Base-by-base conservation (phyloP, 2,329 filamentous ascomycete species). In the Geosmithia flava region DNA sequence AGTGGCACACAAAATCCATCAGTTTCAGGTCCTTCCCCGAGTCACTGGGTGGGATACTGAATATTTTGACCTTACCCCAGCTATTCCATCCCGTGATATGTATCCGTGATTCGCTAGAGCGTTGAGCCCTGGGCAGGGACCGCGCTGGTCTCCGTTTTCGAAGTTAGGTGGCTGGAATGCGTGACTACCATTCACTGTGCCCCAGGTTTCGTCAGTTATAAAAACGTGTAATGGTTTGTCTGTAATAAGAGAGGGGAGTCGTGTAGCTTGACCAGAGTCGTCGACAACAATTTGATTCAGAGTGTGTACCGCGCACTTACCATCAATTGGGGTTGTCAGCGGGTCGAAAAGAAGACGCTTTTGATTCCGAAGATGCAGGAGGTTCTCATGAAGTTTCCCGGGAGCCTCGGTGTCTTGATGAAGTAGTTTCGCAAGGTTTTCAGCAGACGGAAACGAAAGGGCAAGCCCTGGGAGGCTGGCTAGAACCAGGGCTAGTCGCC, bases 101-200 rank as follows among this genome's bases (percentile, higher is more conserved):
- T 66, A 67, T 2, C 63, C 63, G 46, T 67, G 64, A 48, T 67
- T 67, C 11, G 63, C 63, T 15, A 67, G 47, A 0, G 56, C 57
- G 42, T 67, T 66, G n/a, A 67, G 55, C 1, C 59, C 64, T 0
- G 65, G 63, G 33, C 65, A 67, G 20, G 56, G 52, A 0, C 56
- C 56, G 42, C 56, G 52, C 20, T 58, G 58, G 20, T 53, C 56
- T 6, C 59, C 59, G 8, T 48, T 53, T 13, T 53, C 47, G 20
- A 55, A 58, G 37, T 60, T 50, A 0, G 59, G 59, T 0, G 59
- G 48, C 5, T 52, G 52, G n/a, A 61, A 61, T 41, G 56, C 44
- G 46, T 61, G 56, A 7, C 50, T 33, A 29, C 56, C 52, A 45
- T 47, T 46, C 37, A 53, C 52, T 46, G 23, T 33, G 42, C n/a